These are phyloP conservation scores for Alectoria sarmentosa DNA, from an alignment of 495 filamentous ascomycete species.

Conservation along the genomic window DNA sequence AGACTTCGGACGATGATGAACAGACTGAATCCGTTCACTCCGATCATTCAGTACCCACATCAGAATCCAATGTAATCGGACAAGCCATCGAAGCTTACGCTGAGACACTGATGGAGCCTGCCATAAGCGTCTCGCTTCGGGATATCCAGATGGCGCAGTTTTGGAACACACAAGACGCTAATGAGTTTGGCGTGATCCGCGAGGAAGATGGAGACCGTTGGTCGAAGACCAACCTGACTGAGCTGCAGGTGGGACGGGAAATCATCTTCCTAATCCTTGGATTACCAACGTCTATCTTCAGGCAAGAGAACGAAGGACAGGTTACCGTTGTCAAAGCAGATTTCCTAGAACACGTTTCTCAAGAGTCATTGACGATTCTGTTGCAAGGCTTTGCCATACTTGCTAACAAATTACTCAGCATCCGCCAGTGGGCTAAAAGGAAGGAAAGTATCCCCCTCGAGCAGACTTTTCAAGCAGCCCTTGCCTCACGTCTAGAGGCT, in stretches of 20 bases:
- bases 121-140: neutral
- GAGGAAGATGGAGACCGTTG: conserved; percentile 31
- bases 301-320: conserved; percentile 34
- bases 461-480: conserved; percentile 48
- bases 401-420: conserved; percentile 38
- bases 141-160: conserved; percentile 52
- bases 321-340: conserved; percentile 36
- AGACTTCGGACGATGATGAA: conserved; percentile 51
- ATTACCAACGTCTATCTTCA: conserved; percentile 65
- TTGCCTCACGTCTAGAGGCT: conserved; percentile 36
- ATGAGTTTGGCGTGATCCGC: conserved; percentile 26
- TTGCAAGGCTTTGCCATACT: conserved; percentile 39
- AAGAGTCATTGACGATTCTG: conserved; percentile 34
- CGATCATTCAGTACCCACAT: conserved; percentile 3
- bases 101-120: conserved; percentile 8
- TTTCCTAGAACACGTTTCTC: conserved; percentile 36
- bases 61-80: neutral
- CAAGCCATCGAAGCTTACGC: conserved; percentile 9
- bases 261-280: conserved; percentile 78
- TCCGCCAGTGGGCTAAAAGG: conserved; percentile 40
- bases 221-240: conserved; percentile 47
- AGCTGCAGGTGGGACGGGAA: conserved; percentile 70
- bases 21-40: neutral
- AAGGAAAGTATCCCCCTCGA: conserved; percentile 41
- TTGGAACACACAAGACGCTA: conserved; percentile 43